Conservation (phyloP, 495 filamentous ascomycete genomes). For the Choiromyces venosus region DNA sequence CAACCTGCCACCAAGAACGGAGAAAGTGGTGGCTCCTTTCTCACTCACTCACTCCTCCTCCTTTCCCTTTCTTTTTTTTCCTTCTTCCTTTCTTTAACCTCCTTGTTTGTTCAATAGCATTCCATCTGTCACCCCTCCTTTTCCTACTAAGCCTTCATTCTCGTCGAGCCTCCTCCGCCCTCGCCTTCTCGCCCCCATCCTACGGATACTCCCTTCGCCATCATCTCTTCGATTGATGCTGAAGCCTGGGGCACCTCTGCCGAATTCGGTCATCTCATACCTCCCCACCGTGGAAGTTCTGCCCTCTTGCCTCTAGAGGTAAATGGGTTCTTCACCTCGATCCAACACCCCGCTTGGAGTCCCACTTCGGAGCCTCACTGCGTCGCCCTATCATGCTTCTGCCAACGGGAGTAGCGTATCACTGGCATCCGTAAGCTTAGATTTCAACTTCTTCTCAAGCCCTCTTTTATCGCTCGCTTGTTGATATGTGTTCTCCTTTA, state of each 20-base stretch:
- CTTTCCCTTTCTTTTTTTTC: background rate
- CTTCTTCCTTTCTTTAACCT: conserved; percentile 9
- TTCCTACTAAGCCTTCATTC: conserved; percentile 3
- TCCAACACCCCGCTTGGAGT: conserved; percentile 36
- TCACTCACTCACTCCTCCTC: conserved; percentile 4
- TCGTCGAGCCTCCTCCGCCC: background rate
- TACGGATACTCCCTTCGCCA: background rate
- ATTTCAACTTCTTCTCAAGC: background rate
- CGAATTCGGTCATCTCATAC: conserved; percentile 2
- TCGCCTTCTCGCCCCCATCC: background rate
- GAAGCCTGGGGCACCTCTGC: conserved; percentile 12
- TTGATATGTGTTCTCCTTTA: conserved; percentile 15
- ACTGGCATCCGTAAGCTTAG: conserved; percentile 31
- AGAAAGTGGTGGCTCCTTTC: background rate
- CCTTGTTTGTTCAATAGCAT: background rate
- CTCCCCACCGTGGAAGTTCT: background rate
- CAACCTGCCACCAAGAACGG: background rate
- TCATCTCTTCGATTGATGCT: conserved; percentile 22
- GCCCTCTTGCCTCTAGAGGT: conserved; percentile 11
- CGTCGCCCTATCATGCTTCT: conserved; percentile 31
- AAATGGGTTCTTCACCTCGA: conserved; percentile 33
- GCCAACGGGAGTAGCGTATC: conserved; percentile 14
- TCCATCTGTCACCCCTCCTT: conserved; percentile 1
- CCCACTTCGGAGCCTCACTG: conserved; percentile 34
- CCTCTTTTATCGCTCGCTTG: conserved; percentile 3